Conservation (phyloP, 169 alveolate species). For the Babesia bovis region DNA sequence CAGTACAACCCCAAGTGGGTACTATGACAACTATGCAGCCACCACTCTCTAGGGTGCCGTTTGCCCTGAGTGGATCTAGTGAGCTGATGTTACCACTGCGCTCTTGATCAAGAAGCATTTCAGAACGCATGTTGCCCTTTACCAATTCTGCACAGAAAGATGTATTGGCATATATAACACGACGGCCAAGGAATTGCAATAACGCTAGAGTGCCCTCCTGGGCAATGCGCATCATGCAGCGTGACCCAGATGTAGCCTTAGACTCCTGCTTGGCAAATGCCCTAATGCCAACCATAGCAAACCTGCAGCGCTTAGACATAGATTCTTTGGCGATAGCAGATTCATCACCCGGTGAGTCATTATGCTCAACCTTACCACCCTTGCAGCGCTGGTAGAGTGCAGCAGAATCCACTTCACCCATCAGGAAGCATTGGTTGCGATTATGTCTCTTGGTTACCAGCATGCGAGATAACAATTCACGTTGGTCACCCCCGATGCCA, state of each 20-base stretch:
- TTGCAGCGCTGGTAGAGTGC: constrained; percentile 17
- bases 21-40: constrained; percentile 30
- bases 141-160: constrained; percentile 26
- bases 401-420: constrained; percentile 6
- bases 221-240: constrained; percentile 44
- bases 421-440: neutral
- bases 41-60: constrained; percentile 51
- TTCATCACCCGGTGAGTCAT: neutral
- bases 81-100: constrained; percentile 15
- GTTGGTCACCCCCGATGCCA: constrained; percentile 19
- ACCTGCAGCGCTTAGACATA: constrained; percentile 41
- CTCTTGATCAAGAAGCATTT: constrained; percentile 31
- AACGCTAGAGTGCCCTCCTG: constrained; percentile 38
- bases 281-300: constrained; percentile 45
- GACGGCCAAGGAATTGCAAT: constrained; percentile 5
- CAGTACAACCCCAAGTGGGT: constrained; percentile 4
- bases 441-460: constrained; percentile 33
- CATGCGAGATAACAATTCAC: neutral
- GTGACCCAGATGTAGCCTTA: constrained; percentile 20
- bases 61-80: constrained; percentile 13
- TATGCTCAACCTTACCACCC: neutral
- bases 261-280: constrained; percentile 36
- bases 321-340: neutral
- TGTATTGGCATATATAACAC: constrained; percentile 26
- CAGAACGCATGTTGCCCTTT: constrained; percentile 28